Evolutionary conservation across 2,329 filamentous ascomycete species (phyloP).

Genomic region (Scedosporium boydii): DNA sequence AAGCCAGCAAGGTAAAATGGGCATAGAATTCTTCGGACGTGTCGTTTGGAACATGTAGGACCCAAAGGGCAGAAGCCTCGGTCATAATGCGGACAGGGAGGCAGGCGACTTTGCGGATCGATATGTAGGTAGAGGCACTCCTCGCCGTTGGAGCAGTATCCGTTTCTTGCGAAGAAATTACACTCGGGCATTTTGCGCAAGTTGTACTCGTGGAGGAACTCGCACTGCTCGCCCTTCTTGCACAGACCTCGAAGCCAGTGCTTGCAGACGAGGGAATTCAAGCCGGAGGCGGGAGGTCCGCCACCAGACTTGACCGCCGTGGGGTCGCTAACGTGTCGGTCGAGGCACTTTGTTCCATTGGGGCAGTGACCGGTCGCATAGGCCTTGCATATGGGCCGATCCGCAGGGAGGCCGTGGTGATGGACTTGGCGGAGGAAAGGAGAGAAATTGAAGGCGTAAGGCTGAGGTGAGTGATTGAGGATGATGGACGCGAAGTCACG

Average conservation of each 20-base stretch:
- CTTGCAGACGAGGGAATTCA: slow-evolving; percentile 89
- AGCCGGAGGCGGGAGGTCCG: slow-evolving; percentile 36
- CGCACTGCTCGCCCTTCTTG: slow-evolving; percentile 94
- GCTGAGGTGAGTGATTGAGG: slow-evolving; percentile 44
- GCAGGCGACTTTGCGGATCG: slow-evolving; percentile 69
- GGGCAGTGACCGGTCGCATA: slow-evolving; percentile 83
- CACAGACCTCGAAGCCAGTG: slow-evolving; percentile 96
- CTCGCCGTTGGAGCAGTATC: slow-evolving; percentile 93
- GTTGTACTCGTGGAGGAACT: slow-evolving; percentile 98
- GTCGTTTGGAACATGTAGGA: slow-evolving; percentile 77
- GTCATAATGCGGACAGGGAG: slow-evolving; percentile 84
- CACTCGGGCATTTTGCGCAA: slow-evolving; percentile 97
- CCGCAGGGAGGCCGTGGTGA: slow-evolving; percentile 71
- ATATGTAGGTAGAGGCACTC: slow-evolving; percentile 92
- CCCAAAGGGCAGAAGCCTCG: slow-evolving; percentile 90
- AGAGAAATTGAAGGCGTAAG: slow-evolving; percentile 72
- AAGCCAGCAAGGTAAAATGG: slow-evolving; percentile 86
- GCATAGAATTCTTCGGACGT: slow-evolving; percentile 74
- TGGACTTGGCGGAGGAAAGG: slow-evolving; percentile 78
- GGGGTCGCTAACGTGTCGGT: slow-evolving; percentile 57
- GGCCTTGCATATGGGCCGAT: slow-evolving; percentile 74
- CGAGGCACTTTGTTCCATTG: slow-evolving; percentile 71
- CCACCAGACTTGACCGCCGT: slow-evolving; percentile 22
- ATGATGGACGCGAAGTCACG: slow-evolving; percentile 31
- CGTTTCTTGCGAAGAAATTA: slow-evolving; percentile 88